Evolutionary conservation across 495 filamentous ascomycete species (phyloP), one percentile per base, ranked within the genome.

Genomic region (Penicillium alfredii): DNA sequence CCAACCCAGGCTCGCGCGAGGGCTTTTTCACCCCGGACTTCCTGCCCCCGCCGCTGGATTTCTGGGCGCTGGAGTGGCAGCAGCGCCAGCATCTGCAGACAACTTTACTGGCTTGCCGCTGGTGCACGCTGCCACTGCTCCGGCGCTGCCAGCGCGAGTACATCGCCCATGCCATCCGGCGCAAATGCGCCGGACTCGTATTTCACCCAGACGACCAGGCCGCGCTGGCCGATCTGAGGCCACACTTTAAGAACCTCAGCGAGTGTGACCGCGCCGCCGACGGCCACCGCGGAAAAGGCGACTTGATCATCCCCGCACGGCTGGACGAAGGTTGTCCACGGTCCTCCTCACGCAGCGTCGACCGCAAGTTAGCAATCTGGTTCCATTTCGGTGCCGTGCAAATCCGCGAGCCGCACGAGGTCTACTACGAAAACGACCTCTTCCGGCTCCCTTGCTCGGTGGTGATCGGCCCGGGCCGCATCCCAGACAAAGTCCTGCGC

Each of bases 121-220:
- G 70, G 70, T 68, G 63, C 30, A 67, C 72, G 1, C 34, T 73
- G 6, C 36, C 56, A 1, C 35, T 69, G 3, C 47, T 75, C 12
- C 57, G 64, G 6, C 51, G 51, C 20, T 68, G 66, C 30, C 66
- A 71, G 30, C 40, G 45, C 12, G 57, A 66, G 17, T 69, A 66
- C 27, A 35, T 71, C 15, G 33, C 43, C 5, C 61, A 66, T 37
- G 53, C 45, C 3, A 45, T 68, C 17, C 40, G 40, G 6, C 49
- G 28, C 3, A 57, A 60, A 44, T 56, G 54, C 22, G 35, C 25
- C 3, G 33, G 45, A 4, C 25, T 68, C 0, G 36, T 51, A 5
- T 59, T 68, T 24, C 28, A 32, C 0, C 29, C 47, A 1, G 49
- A 55, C 4, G 60, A 63, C 9, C 24, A 33, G 11, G 20, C 29